These are phyloP conservation scores for Rubroboletus pulcherrimus DNA, from an alignment of 768 basidiomycete genomes.

Conservation along the genomic window DNA sequence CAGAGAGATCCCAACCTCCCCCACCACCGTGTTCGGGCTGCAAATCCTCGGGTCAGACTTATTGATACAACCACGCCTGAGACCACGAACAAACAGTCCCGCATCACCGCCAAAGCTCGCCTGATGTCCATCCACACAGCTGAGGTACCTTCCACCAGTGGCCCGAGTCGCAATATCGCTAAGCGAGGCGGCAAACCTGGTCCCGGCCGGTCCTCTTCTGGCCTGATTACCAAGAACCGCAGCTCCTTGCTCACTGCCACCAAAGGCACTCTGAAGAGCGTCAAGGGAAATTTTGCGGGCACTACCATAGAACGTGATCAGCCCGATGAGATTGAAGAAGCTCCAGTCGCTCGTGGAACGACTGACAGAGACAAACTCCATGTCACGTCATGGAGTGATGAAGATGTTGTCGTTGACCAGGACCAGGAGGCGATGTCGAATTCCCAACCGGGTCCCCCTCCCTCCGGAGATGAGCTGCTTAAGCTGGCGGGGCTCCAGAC, in stretches of 20 bases:
- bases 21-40: conserved; percentile 44
- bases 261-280: conserved; percentile 49
- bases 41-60: conserved; percentile 54
- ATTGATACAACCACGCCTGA: conserved; percentile 36
- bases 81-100: conserved; percentile 30
- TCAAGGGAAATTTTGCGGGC: conserved; percentile 42
- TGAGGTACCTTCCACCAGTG: conserved; percentile 9
- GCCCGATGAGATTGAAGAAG: conserved; percentile 21
- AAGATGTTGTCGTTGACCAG: conserved; percentile 8
- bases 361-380: conserved; percentile 5
- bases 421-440: conserved; percentile 5
- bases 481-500: conserved; percentile 46
- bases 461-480: conserved; percentile 45
- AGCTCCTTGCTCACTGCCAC: conserved; percentile 53
- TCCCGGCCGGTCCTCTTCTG: conserved; percentile 49
- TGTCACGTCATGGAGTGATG: conserved; percentile 20
- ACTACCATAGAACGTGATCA: conserved; percentile 15
- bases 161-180: conserved; percentile 1
- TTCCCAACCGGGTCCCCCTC: conserved; percentile 18
- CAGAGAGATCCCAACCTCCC: conserved; percentile 17
- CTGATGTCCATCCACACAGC: conserved; percentile 27
- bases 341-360: background rate
- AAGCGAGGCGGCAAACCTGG: conserved; percentile 37
- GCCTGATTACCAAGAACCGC: conserved; percentile 36
- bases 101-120: conserved; percentile 50